These are phyloP conservation scores for Alternaria sp. DNA, from an alignment of 2,329 filamentous ascomycete genomes.

Conservation along the genomic window DNA sequence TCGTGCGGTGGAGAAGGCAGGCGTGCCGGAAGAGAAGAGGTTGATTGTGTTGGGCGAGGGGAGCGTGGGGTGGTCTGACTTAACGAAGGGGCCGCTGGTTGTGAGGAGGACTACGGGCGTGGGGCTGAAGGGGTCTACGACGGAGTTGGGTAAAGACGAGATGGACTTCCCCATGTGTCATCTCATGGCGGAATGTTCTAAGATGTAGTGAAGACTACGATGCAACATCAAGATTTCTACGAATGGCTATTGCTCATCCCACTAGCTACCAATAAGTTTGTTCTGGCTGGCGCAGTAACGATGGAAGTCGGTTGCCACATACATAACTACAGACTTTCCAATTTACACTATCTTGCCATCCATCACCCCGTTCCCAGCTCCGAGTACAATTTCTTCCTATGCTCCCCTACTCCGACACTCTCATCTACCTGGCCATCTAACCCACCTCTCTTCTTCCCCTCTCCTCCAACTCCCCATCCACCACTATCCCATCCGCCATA, in stretches of 20 bases:
- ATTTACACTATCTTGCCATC: background rate
- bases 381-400: background rate
- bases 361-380: background rate
- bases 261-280: background rate
- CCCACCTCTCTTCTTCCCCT: background rate
- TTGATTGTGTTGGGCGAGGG: background rate
- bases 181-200: conserved; percentile 1
- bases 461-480: background rate
- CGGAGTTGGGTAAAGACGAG: background rate
- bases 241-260: background rate
- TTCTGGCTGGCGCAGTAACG: background rate
- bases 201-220: background rate
- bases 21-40: background rate
- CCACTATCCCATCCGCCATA: background rate
- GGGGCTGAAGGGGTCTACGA: background rate
- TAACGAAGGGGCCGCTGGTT: background rate
- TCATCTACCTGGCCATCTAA: background rate
- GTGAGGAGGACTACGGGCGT: background rate
- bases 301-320: background rate
- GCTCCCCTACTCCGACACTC: background rate
- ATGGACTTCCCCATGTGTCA: conserved; percentile 6
- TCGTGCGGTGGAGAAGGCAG: background rate
- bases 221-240: background rate
- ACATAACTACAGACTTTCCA: background rate
- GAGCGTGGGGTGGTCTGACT: conserved; percentile 1